Evolutionary conservation across 176 grass and related monocot genomes (phyloP), one percentile per base, ranked within the genome.

Genomic region (Pharus latifolius): DNA sequence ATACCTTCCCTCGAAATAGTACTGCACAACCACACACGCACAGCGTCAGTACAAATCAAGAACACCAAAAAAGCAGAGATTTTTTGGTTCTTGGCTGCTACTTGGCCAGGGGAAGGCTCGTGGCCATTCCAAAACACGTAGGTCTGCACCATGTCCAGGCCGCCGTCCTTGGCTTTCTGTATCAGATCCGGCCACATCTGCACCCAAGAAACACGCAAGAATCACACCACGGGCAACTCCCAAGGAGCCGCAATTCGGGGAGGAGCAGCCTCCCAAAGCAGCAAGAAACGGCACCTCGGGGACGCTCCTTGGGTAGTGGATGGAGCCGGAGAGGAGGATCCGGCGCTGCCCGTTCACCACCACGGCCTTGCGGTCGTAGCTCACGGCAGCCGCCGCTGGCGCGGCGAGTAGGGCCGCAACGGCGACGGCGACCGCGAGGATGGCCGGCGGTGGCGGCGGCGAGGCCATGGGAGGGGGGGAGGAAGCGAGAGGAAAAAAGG

Each of bases 151-250:
- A 99, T 90, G 71, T 99, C 95, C 45, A 99, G 86, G 72, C 95
- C 90, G 45, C 95, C 95, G 60, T 94, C 95, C 84, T 99, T 99
- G 31, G 90, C 90, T 68, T 99, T 99, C 67, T 94, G 75, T 82
- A 99, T 94, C 82, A 99, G 88, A 94, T 99, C 90, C 88, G 87
- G 90, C 95, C 95, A 99, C 90, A 99, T 94, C 95, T 99, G 65
- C 75, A 66, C 8, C 30, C 64, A 70, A 69, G 26, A 37, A 85
- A 45, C 64, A 22, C 82, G 34, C 44, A 38, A 35, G 32, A 58
- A 56, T 62, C 18, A 56, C 46, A 29, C 44, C 45, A 63, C 45
- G n/a, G 63, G 55, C 48, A n/a, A 10, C 5, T 1, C 2, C 7
- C 7, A 58, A 23, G 31, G 29, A 74, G 40, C 61, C 70, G 42